Evolutionary conservation across 176 grass and related monocot genomes (phyloP).

Genomic region (Alopecurus myosuroides): DNA sequence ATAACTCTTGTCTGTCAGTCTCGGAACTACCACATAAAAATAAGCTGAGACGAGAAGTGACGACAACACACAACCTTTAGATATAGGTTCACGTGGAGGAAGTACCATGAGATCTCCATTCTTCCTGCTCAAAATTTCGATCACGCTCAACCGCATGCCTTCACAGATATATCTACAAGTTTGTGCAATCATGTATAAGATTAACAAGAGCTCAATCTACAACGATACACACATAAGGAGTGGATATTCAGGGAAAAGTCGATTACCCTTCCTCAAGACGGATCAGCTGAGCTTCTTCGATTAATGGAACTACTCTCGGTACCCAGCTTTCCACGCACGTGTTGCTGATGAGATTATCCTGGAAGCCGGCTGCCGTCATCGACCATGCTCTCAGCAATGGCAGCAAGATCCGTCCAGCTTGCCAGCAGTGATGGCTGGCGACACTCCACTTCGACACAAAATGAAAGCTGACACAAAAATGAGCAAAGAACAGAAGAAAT

Average conservation of each 20-base stretch:
- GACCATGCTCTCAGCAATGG: too few relatives aligned
- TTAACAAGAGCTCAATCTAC: neutral
- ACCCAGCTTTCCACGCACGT: too few relatives aligned
- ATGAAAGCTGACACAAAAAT: too few relatives aligned
- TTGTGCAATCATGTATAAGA: conserved; percentile 17
- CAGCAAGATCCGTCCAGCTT: too few relatives aligned
- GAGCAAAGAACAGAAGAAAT: too few relatives aligned
- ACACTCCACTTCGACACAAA: too few relatives aligned
- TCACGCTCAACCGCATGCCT: conserved; percentile 69
- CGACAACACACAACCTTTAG: conserved; percentile 55
- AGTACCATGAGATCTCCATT: conserved; percentile 53
- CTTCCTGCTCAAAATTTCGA: conserved; percentile 83
- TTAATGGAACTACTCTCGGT: too few relatives aligned
- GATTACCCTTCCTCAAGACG: conserved; percentile 88
- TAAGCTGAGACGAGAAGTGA: conserved; percentile 78
- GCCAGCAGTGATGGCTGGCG: too few relatives aligned
- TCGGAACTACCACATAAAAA: conserved; percentile 71
- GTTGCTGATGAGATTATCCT: too few relatives aligned
- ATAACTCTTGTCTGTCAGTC: conserved; percentile 37
- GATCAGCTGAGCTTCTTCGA: conserved; percentile 59
- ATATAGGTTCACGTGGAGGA: conserved; percentile 63
- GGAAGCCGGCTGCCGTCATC: too few relatives aligned
- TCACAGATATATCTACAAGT: conserved; percentile 67
- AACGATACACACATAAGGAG: neutral
- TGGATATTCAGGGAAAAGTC: neutral